Evolutionary conservation across 225 moss, liverwort and hornwort species (phyloP), one percentile per base, ranked within the genome.

Genomic region (Thuidium tamariscinum): DNA sequence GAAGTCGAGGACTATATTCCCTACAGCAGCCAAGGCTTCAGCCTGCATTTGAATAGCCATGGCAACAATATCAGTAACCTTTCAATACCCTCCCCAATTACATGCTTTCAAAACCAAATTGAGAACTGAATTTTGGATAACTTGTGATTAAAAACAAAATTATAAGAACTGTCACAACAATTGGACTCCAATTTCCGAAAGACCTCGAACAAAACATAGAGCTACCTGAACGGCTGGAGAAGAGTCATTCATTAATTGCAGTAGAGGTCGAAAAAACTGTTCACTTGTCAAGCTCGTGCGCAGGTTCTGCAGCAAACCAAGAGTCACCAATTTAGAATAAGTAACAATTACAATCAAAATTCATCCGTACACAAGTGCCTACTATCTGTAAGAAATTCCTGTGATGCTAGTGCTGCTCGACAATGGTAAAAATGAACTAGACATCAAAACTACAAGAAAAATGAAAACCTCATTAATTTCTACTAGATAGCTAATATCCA

Each of bases 1-100:
- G 90, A 99, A 97, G 88, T 99, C 97, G 80, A 99, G 92, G 67
- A 99, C 95, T 87, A 99, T 90, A 85, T 99, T 99, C 86, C 98
- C 96, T 73, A 99, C 95, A 65, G 97, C 96, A 89, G 94, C 91
- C 88, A 99, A 88, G 81, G 98, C 97, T 92, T 94, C 90, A 34
- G 93, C 98, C 98, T 99, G 93, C 88, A 84, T 75, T 67, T 77
- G 54, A 84, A 85, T 36, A 87, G 49, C 42, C 81, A 71, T 79
- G 66, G 16, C 37, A 83, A 88, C 19, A 77, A 77, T 22, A 27
- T 84, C 64, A 76, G 61, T 70, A 68, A 39, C 51, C 69, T 80
- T 51, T 2, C 59, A 62, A 73, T n/a, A 62, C 61, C 61, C 32
- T 66, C 27, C 71, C 46, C 41, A 70, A 76, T 44, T 81, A 75